A percentile compares a stretch with the other conserved stretches of the same genome.
phyloP scores from a whole-genome alignment of 1,139 yeast species.

The Lodderomyces beijingensis region DNA sequence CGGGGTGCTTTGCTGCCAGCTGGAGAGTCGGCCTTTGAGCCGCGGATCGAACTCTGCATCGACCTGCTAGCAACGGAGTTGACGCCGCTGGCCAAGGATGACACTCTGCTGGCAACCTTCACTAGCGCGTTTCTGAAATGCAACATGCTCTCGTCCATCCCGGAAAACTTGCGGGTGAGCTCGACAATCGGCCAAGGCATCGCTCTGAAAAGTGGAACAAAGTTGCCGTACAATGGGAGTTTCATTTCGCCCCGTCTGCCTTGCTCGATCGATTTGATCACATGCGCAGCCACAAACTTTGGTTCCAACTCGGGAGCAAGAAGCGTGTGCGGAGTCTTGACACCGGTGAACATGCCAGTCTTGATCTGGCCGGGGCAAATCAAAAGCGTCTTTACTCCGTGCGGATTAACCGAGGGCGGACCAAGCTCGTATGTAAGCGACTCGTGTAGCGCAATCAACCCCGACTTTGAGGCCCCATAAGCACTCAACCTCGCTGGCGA shows the following conservation, averaged over 20 bases:
- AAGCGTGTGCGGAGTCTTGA: conserved; percentile 63
- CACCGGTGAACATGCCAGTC: conserved; percentile 68
- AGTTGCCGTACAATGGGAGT: conserved; percentile 69
- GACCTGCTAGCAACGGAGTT: no score
- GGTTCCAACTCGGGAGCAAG: conserved; percentile 85
- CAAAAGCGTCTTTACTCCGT: conserved; percentile 66
- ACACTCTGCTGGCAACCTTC: conserved; percentile 17
- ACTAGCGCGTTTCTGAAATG: conserved; percentile 22
- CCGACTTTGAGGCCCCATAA: conserved; percentile 90
- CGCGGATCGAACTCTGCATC: background rate
- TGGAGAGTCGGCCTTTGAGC: no score
- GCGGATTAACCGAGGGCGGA: conserved; percentile 40
- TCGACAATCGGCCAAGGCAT: conserved; percentile 71
- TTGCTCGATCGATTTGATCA: conserved; percentile 51
- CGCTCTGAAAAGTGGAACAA: conserved; percentile 66
- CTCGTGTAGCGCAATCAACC: conserved; percentile 78
- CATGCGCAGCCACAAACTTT: conserved; percentile 51
- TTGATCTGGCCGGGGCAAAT: conserved; percentile 84
- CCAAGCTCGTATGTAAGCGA: conserved; percentile 71
- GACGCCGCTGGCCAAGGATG: conserved; percentile 16
- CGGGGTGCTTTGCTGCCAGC: no score
- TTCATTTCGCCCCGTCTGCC: conserved; percentile 70
- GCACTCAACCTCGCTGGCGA: conserved; percentile 79
- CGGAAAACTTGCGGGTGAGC: conserved; percentile 48
- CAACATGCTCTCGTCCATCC: conserved; percentile 59